Percentiles rank a stretch among this genome's conserved stretches.
phyloP scores from a whole-genome alignment of 306 rosid genomes.

The Acacia crassicarpa region DNA sequence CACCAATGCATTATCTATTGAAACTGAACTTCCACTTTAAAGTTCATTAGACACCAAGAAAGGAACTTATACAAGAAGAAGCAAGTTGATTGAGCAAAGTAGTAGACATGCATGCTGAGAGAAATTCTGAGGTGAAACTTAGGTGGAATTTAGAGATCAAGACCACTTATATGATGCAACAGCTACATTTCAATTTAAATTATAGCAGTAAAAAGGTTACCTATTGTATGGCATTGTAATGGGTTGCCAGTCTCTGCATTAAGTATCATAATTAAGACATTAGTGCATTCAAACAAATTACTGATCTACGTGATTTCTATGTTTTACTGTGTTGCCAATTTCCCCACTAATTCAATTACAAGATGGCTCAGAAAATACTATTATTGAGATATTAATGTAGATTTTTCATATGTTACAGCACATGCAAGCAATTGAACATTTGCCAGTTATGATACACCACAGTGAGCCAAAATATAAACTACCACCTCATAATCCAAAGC shows the following conservation, averaged over 20 bases:
- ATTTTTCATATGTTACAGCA: too few relatives aligned
- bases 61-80: background rate
- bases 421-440: too few relatives aligned
- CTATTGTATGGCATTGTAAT: conserved; percentile 54
- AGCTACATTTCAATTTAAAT: background rate
- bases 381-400: too few relatives aligned
- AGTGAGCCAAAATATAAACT: too few relatives aligned
- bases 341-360: too few relatives aligned
- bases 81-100: background rate
- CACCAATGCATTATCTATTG: background rate
- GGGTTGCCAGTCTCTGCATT: conserved; percentile 60
- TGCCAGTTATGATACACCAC: too few relatives aligned
- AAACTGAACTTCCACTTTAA: background rate
- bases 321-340: background rate
- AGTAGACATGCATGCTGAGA: background rate
- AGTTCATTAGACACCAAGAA: background rate
- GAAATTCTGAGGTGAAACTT: background rate
- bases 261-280: conserved; percentile 24
- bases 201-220: conserved; percentile 40
- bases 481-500: too few relatives aligned
- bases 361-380: too few relatives aligned
- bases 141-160: background rate
- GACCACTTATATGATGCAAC: conserved; percentile 3
- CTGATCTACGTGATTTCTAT: background rate
- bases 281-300: conserved; percentile 22